phyloP scores from a whole-genome alignment of 495 filamentous ascomycete genomes.

The Sporormia fimetaria region DNA sequence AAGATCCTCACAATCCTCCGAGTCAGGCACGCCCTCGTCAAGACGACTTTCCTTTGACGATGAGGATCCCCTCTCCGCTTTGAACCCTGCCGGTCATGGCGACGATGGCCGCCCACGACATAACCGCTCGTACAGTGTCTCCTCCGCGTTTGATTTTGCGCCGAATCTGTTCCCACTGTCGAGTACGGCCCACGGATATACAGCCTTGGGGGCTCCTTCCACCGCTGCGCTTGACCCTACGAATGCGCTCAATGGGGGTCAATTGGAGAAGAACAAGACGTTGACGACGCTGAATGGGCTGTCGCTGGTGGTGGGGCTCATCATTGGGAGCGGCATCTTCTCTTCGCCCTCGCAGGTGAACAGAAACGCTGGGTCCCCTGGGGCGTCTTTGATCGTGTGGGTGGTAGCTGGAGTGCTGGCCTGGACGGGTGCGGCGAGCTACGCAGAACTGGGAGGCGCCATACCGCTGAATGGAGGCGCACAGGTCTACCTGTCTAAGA shows the following conservation, averaged over 20 bases:
- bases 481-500: conserved; percentile 88
- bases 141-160: conserved; percentile 88
- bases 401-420: conserved; percentile 76
- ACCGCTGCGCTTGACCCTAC: conserved; percentile 39
- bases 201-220: conserved; percentile 64
- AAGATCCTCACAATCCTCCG: conserved; percentile 60
- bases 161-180: conserved; percentile 85
- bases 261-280: conserved; percentile 87
- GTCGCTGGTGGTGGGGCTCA: conserved; percentile 78
- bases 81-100: conserved; percentile 39
- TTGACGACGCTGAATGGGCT: conserved; percentile 89
- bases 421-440: conserved; percentile 94
- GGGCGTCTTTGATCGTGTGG: conserved; percentile 84
- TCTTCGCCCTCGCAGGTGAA: conserved; percentile 92
- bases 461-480: conserved; percentile 92
- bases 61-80: conserved; percentile 61
- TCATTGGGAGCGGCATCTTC: conserved; percentile 97
- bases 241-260: conserved; percentile 41
- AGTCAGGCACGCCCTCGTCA: conserved; percentile 78
- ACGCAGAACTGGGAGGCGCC: conserved; percentile 89
- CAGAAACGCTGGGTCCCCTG: conserved; percentile 81
- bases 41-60: conserved; percentile 80
- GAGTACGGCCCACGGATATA: conserved; percentile 67
- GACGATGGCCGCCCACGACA: conserved; percentile 40
- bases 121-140: conserved; percentile 70